These are phyloP conservation scores for Debaryomyces nepalensis DNA, from an alignment of 1,139 yeast genomes.

Conservation along the genomic window DNA sequence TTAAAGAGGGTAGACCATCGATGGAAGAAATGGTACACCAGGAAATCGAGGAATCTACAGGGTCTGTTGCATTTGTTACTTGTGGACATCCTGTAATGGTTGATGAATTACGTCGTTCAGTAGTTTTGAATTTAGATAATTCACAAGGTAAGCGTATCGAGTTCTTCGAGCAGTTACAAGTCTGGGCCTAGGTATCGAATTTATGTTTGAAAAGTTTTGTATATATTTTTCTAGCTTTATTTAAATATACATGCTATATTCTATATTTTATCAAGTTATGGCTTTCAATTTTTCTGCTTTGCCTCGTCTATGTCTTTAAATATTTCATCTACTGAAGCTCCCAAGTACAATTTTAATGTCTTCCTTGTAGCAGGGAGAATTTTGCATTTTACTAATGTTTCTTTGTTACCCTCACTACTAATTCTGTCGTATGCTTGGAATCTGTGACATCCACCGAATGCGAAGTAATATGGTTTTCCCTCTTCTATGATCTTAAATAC, in stretches of 20 bases:
- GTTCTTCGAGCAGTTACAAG: conserved; percentile 45
- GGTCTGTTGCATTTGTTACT: conserved; percentile 47
- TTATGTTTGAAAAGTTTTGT: not conserved
- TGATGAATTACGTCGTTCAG: conserved; percentile 48
- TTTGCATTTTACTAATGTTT: conserved; percentile 62
- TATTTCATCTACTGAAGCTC: conserved; percentile 64
- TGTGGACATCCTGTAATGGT: conserved; percentile 62
- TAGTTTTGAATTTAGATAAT: conserved; percentile 33
- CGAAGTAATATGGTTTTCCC: conserved; percentile 69
- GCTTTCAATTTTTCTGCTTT: conserved; percentile 2
- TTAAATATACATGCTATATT: too few relatives aligned
- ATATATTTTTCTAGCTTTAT: too few relatives aligned
- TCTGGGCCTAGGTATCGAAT: conserved; percentile 37
- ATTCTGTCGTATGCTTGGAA: conserved; percentile 74
- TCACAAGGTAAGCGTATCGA: conserved; percentile 36
- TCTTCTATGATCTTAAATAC: conserved; percentile 67
- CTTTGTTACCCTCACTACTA: conserved; percentile 30
- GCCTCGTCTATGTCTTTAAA: conserved; percentile 32
- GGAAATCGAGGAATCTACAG: conserved; percentile 34
- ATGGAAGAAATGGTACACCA: conserved; percentile 30
- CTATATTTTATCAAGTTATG: not conserved
- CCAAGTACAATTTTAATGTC: conserved; percentile 65
- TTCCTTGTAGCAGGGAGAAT: conserved; percentile 69
- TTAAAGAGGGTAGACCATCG: conserved; percentile 40
- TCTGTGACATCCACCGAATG: conserved; percentile 86